A percentile compares a stretch with the other conserved stretches of the same genome.
These are phyloP conservation scores for Luvunga scandens DNA, from an alignment of 345 rosid genomes.

Conservation along the genomic window DNA sequence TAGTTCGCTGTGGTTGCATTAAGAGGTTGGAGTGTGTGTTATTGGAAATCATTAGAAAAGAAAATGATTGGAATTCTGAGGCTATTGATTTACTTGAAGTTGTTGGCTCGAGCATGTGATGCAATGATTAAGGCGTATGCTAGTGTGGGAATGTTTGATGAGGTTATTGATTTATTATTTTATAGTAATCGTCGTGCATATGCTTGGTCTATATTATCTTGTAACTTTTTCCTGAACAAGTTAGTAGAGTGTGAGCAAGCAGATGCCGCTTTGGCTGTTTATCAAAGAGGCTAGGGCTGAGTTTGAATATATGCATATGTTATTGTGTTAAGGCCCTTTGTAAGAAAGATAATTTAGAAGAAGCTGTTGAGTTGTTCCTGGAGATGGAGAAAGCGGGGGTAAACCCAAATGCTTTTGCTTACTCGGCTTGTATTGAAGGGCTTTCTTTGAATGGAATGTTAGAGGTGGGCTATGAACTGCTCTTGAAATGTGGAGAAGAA, in stretches of 20 bases:
- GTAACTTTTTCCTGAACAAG: slow-evolving; percentile 62
- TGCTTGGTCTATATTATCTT: slow-evolving; percentile 33
- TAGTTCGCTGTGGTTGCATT: slow-evolving; percentile 35
- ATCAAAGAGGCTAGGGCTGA: slow-evolving; percentile 41
- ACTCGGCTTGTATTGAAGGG: slow-evolving; percentile 57
- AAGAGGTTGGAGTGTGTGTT: slow-evolving; percentile 43
- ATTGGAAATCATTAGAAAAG: slow-evolving; percentile 36
- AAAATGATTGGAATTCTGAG: slow-evolving; percentile 24
- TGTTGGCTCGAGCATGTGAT: slow-evolving; percentile 28
- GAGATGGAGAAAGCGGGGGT: slow-evolving; percentile 48
- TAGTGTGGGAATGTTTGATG: slow-evolving; percentile 47
- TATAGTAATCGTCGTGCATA: slow-evolving; percentile 32
- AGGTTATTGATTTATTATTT: slow-evolving; percentile 48
- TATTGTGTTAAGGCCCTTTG: slow-evolving; percentile 63
- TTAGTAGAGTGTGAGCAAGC: slow-evolving; percentile 39
- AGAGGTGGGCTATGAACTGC: slow-evolving; percentile 37
- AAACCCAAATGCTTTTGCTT: slow-evolving; percentile 41
- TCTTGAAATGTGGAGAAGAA: slow-evolving; percentile 21
- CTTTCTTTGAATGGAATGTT: slow-evolving; percentile 50
- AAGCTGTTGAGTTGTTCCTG: slow-evolving; percentile 36
- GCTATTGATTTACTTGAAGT: slow-evolving; percentile 42
- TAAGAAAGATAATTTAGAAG: slow-evolving; percentile 47
- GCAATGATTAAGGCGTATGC: slow-evolving; percentile 56
- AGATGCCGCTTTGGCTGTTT: slow-evolving; percentile 45
- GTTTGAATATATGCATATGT: slow-evolving; percentile 50